phyloP scores from a whole-genome alignment of 257 asterid genomes.

The Verbena officinalis region DNA sequence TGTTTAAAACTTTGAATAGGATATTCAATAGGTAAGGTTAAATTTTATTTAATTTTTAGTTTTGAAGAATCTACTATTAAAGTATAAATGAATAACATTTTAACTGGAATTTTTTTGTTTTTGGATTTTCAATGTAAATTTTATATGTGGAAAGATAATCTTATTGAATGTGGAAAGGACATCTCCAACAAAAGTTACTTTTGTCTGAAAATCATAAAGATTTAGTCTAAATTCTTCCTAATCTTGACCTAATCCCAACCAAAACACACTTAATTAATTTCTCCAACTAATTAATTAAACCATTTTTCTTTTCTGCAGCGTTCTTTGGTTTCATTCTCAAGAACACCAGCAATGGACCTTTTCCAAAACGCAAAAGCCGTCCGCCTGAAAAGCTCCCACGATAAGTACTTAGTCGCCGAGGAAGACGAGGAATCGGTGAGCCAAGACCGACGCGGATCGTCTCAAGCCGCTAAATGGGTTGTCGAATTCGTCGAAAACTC shows the following conservation, averaged over 20 bases:
- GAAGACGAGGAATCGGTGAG: conserved; percentile 69
- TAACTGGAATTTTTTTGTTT: too few species aligned
- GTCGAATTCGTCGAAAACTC: conserved; percentile 54
- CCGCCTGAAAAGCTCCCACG: conserved; percentile 61
- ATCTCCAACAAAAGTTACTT: too few species aligned
- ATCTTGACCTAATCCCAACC: background rate
- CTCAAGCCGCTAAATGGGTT: conserved; percentile 58
- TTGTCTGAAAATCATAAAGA: too few species aligned
- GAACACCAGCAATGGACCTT: conserved; percentile 62
- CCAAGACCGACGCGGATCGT: conserved; percentile 58
- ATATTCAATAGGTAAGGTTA: too few species aligned
- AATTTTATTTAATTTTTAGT: too few species aligned
- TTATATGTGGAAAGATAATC: too few species aligned
- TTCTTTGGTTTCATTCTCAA: conserved; percentile 15
- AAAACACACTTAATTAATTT: background rate
- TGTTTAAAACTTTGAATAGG: too few species aligned
- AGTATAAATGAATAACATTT: too few species aligned
- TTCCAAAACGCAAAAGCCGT: conserved; percentile 66
- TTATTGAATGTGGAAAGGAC: too few species aligned
- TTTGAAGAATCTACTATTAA: too few species aligned
- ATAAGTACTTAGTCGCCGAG: conserved; percentile 65
- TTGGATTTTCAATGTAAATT: too few species aligned
- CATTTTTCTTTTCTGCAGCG: conserved; percentile 21
- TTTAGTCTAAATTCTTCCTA: too few species aligned
- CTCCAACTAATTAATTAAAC: background rate